Conservation (phyloP, 352 stramenopile genomes). For the Hyaloperonospora brassicae region DNA sequence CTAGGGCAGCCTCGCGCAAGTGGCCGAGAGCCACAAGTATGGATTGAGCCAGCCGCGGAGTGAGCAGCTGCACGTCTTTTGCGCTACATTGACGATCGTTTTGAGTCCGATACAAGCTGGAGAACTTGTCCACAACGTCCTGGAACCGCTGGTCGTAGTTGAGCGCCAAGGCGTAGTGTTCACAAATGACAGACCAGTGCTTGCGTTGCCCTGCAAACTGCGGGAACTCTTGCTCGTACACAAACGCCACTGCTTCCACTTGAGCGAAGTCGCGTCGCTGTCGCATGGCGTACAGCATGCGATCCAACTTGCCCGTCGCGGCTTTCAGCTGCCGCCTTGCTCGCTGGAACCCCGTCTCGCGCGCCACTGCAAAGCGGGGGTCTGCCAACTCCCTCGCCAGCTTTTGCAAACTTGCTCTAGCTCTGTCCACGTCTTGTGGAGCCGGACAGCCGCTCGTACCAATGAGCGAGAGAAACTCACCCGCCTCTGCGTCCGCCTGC, state of each 20-base stretch:
- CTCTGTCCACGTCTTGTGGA: constrained; percentile 8
- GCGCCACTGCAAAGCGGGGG: constrained; percentile 7
- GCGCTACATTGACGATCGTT: not conserved
- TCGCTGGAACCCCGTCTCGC: constrained; percentile 30
- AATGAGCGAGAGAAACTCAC: constrained; percentile 15
- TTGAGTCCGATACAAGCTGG: constrained; percentile 9
- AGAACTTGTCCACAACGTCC: constrained; percentile 45
- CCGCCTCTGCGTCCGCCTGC: constrained; percentile 1
- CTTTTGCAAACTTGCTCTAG: constrained; percentile 18
- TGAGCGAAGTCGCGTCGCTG: constrained; percentile 29
- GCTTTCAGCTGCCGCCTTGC: constrained; percentile 40
- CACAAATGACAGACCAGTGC: constrained; percentile 39
- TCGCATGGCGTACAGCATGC: constrained; percentile 29
- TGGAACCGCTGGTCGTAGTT: constrained; percentile 48
- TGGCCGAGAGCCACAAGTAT: constrained; percentile 50
- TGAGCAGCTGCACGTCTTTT: constrained; percentile 23
- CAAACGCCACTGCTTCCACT: constrained; percentile 43
- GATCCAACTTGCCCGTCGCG: constrained; percentile 42
- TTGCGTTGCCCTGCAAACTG: constrained; percentile 36
- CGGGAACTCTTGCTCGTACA: constrained; percentile 47
- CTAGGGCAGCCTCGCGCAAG: constrained; percentile 25
- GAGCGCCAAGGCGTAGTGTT: constrained; percentile 43
- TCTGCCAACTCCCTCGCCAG: constrained; percentile 19
- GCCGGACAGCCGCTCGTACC: not conserved
- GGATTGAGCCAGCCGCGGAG: constrained; percentile 34